Evolutionary conservation across 2,329 filamentous ascomycete genomes (phyloP).

Genomic region (Chaetomium olivaceum): DNA sequence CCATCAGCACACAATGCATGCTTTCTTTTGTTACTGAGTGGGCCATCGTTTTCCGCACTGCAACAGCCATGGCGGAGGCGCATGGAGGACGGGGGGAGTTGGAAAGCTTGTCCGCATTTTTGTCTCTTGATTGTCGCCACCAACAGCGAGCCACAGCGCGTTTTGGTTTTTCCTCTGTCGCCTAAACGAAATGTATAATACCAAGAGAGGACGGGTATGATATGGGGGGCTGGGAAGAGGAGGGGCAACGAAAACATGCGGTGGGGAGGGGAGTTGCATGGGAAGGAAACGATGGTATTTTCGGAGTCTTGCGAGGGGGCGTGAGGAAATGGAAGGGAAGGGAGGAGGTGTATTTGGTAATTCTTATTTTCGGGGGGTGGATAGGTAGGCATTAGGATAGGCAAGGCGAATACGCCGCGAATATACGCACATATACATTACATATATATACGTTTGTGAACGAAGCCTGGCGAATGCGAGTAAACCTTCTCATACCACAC

Average conservation of each 20-base stretch:
- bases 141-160: background rate
- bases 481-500: too few species aligned
- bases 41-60: background rate
- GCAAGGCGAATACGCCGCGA: background rate
- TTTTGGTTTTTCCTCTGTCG: slow-evolving; percentile 27
- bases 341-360: slow-evolving; percentile 8
- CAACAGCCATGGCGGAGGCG: background rate
- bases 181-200: slow-evolving; percentile 41
- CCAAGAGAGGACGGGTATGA: background rate
- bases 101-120: background rate
- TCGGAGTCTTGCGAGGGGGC: background rate
- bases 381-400: background rate
- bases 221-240: background rate
- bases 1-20: background rate
- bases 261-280: background rate
- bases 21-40: slow-evolving; percentile 1
- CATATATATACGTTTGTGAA: background rate
- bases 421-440: background rate
- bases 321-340: background rate
- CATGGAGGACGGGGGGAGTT: background rate
- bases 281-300: background rate
- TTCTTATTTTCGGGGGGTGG: background rate
- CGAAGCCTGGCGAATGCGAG: too few species aligned
- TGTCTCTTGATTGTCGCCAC: background rate
- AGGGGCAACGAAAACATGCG: slow-evolving; percentile 5